Evolutionary conservation across 441 rosid genomes (phyloP), one percentile per base, ranked within the genome.

Genomic region (Croton setiger): DNA sequence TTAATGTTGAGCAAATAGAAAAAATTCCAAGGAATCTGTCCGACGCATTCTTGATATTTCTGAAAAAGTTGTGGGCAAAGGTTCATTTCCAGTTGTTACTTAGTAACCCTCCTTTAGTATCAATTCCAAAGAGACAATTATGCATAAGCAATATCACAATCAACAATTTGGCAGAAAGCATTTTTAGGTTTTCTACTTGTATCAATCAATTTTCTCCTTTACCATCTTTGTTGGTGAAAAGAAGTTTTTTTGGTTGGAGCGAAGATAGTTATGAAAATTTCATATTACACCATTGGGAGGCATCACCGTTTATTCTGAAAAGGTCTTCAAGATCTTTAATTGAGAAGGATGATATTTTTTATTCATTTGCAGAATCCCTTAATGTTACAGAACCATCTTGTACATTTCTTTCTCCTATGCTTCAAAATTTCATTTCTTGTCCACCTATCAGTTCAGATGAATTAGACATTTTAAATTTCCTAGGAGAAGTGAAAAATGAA

Each of bases 381-480:
- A 69, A 72, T 64, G 60, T 58, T 41, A 60, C 68, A 57, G 82
- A 71, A 71, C 61, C 69, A 14, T 49, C 72, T 63, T 79, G 64
- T 63, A 67, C 76, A 18, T 75, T 69, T 70, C 27, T 82, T 63
- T 65, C 86, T 66, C 73, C 74, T 67, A 74, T 81, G 72, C 85
- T 81, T 71, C 76, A 63, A 60, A 56, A 55, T 71, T 78, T 76
- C 43, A 60, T 79, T 72, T 82, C 90, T 68, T 87, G 88, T 71
- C 77, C 65, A 37, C 88, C 88, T 64, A 82, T 87, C 63, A 83
- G 81, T 73, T 87, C 88, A 2, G 88, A 87, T 72, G 88, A 86
- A 57, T 36, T 79, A 31, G 84, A 86, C 73, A 84, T 86, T 71
- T 64, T 81, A 69, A 75, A 75, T 72, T 84, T 81, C 79, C 76